Conservation (phyloP, 2,329 filamentous ascomycete genomes). For the Neopestalotiopsis sp. region DNA sequence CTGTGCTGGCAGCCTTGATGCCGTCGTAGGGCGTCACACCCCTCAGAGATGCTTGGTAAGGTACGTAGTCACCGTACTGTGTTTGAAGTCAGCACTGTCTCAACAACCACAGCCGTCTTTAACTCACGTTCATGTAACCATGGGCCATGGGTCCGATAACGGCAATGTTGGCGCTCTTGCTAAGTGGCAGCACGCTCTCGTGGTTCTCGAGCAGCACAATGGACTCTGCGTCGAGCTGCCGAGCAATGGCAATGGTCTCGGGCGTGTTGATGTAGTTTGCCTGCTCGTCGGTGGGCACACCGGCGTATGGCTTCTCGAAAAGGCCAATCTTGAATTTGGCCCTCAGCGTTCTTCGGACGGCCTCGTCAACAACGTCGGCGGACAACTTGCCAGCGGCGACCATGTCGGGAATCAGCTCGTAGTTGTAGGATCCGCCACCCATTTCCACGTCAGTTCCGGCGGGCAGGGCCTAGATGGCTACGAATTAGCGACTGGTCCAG, state of each 20-base stretch:
- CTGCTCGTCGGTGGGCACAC: slow-evolving; percentile 59
- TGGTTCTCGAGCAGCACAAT: slow-evolving; percentile 67
- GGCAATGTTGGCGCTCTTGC: slow-evolving; percentile 70
- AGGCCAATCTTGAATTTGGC: slow-evolving; percentile 74
- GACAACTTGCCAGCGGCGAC: slow-evolving; percentile 66
- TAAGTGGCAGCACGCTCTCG: slow-evolving; percentile 55
- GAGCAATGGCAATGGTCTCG: slow-evolving; percentile 61
- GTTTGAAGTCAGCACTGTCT: slow-evolving; percentile 8
- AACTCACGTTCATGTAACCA: slow-evolving; percentile 69
- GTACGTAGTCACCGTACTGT: slow-evolving; percentile 76
- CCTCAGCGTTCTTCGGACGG: slow-evolving; percentile 68
- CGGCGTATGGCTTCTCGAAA: slow-evolving; percentile 72
- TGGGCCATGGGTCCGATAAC: slow-evolving; percentile 79
- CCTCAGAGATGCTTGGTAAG: slow-evolving; percentile 64
- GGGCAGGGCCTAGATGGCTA: slow-evolving; percentile 54
- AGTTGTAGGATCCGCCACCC: slow-evolving; percentile 77
- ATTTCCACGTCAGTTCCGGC: slow-evolving; percentile 78
- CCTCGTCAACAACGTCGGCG: slow-evolving; percentile 64
- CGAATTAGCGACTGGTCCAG: not conserved
- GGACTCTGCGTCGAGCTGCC: slow-evolving; percentile 67
- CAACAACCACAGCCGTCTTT: too few relatives aligned
- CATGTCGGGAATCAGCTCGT: slow-evolving; percentile 68
- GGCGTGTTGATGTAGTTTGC: slow-evolving; percentile 65
- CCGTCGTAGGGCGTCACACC: slow-evolving; percentile 75
- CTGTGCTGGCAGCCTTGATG: slow-evolving; percentile 64